These are phyloP conservation scores for Filobasidium wieringae DNA, from an alignment of 768 basidiomycete genomes.

Conservation along the genomic window DNA sequence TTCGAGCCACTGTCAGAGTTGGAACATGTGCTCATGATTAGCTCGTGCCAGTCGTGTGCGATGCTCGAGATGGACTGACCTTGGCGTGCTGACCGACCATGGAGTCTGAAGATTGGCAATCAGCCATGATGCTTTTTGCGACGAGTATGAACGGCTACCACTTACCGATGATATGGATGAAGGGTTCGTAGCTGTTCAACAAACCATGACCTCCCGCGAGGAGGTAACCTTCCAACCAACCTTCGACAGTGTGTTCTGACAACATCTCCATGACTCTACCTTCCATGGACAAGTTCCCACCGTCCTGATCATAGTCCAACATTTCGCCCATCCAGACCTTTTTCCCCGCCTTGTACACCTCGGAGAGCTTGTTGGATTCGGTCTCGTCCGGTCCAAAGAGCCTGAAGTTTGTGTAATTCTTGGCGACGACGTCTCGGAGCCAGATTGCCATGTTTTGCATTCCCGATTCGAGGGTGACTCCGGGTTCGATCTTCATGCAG, in stretches of 20 bases:
- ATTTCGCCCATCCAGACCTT: constrained; percentile 13
- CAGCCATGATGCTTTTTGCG: no score
- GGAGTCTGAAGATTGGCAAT: neutral
- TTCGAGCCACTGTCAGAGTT: constrained; percentile 10
- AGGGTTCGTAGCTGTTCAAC: constrained; percentile 16
- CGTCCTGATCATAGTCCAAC: constrained; percentile 5
- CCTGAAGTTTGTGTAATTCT: constrained; percentile 22
- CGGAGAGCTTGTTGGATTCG: constrained; percentile 6
- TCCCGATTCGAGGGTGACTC: constrained; percentile 17
- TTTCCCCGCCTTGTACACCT: constrained; percentile 13
- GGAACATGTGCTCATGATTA: neutral
- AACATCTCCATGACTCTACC: constrained; percentile 15
- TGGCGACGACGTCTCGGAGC: constrained; percentile 25
- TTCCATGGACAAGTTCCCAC: constrained; percentile 6
- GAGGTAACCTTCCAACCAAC: constrained; percentile 13
- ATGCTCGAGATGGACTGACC: neutral
- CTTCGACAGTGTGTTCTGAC: constrained; percentile 13
- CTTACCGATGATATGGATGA: constrained; percentile 15
- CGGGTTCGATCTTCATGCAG: constrained; percentile 23
- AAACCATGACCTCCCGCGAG: constrained; percentile 12
- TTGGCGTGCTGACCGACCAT: constrained; percentile 17
- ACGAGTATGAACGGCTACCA: neutral
- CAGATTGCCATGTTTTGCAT: constrained; percentile 27
- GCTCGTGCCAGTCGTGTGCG: neutral
- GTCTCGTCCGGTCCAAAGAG: constrained; percentile 25